phyloP scores from a whole-genome alignment of 176 grass and related monocot genomes.

The Panicum miliaceum region DNA sequence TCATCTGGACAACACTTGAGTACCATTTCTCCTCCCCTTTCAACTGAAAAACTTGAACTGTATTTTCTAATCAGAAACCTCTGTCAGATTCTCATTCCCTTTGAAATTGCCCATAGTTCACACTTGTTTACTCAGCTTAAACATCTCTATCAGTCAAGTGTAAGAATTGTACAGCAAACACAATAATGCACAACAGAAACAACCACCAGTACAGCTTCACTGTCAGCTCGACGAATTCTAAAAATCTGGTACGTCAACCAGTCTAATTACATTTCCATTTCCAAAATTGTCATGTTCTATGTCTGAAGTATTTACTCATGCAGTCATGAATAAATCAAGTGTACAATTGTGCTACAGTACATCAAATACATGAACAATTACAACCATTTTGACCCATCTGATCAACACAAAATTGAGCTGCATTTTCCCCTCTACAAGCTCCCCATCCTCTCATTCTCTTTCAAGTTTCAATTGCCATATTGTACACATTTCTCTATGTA shows the following conservation, averaged over 20 bases:
- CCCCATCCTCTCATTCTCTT: background rate
- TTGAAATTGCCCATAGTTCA: background rate
- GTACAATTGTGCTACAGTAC: constrained; percentile 1
- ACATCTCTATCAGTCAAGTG: background rate
- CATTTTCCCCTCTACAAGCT: background rate
- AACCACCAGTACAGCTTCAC: background rate
- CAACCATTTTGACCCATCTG: background rate
- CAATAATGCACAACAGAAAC: background rate
- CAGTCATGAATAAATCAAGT: background rate
- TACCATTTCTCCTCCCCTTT: background rate
- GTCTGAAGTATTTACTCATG: background rate
- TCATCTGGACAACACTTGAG: background rate
- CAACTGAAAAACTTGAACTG: background rate
- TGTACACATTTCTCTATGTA: background rate
- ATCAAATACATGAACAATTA: background rate
- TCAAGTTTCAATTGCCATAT: background rate
- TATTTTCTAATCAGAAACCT: background rate
- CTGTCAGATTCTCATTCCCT: background rate
- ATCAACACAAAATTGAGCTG: constrained; percentile 19
- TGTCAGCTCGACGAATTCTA: background rate
- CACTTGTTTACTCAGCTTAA: background rate
- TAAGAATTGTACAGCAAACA: background rate
- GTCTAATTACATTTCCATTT: background rate
- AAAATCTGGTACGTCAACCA: background rate
- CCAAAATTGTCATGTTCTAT: background rate